Evolutionary conservation across 805 yeast species (phyloP).

Genomic region (Torulaspora franciscae): DNA sequence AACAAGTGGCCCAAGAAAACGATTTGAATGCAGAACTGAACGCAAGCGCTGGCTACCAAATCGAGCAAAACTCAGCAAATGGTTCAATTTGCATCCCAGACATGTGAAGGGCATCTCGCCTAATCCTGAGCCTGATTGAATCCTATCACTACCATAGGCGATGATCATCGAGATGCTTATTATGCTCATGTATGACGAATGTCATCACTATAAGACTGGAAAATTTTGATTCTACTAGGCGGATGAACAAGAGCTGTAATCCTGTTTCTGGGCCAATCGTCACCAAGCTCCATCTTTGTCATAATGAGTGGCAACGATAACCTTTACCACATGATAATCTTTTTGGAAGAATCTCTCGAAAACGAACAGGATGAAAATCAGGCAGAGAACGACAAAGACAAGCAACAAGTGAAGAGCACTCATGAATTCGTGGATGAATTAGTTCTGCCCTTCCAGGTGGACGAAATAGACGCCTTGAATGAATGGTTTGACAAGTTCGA

Average conservation of each 20-base stretch:
- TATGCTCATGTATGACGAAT: neutral
- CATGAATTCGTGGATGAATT: slow-evolving; percentile 36
- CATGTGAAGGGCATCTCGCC: slow-evolving; percentile 4
- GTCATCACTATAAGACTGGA: neutral
- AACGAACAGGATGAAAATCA: slow-evolving; percentile 1
- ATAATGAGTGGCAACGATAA: slow-evolving; percentile 20
- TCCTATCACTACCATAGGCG: neutral
- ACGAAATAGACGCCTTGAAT: slow-evolving; percentile 32
- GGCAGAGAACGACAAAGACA: neutral
- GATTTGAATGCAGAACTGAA: slow-evolving; percentile 9
- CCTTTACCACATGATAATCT: slow-evolving; percentile 30
- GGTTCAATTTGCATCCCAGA: slow-evolving; percentile 29
- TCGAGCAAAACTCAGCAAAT: slow-evolving; percentile 19
- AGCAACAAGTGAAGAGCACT: slow-evolving; percentile 19
- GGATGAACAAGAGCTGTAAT: neutral
- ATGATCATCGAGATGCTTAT: neutral
- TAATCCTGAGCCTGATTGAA: neutral
- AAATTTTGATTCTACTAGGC: slow-evolving; percentile 3
- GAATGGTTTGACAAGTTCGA: slow-evolving; percentile 37
- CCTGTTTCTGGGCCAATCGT: neutral
- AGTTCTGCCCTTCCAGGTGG: slow-evolving; percentile 29
- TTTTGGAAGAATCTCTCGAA: slow-evolving; percentile 30
- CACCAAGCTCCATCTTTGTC: neutral
- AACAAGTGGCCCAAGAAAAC: slow-evolving; percentile 46
- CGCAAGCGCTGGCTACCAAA: slow-evolving; percentile 10